Evolutionary conservation across 2,329 filamentous ascomycete species (phyloP).

Genomic region (Huntiella bhutanensis): DNA sequence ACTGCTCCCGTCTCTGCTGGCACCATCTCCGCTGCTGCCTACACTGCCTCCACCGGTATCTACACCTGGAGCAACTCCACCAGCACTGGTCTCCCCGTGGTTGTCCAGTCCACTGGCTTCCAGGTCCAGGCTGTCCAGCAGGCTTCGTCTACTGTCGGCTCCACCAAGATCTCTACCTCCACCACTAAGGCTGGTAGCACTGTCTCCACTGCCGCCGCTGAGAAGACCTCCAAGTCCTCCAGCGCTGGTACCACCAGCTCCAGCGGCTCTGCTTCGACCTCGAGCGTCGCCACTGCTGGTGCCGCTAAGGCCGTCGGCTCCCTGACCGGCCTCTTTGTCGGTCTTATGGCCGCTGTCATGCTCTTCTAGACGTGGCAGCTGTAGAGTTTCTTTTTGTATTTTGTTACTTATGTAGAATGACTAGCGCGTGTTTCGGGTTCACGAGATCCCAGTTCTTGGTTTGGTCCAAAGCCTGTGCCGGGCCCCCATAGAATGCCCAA

Average conservation of each 20-base stretch:
- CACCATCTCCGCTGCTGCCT: neutral
- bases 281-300: neutral
- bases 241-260: neutral
- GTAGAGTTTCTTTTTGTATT: neutral
- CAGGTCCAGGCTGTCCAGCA: too few relatives aligned
- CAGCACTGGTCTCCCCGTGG: too few relatives aligned
- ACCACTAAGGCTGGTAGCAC: neutral
- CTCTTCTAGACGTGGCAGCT: neutral
- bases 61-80: neutral
- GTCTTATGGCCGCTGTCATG: neutral
- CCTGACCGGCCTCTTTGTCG: neutral
- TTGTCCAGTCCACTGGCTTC: too few relatives aligned
- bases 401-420: neutral
- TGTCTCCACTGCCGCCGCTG: conserved; percentile 4
- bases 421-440: neutral
- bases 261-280: neutral
- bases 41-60: neutral
- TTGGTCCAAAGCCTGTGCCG: neutral
- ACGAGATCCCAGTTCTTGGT: neutral
- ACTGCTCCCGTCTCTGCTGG: neutral
- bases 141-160: too few relatives aligned
- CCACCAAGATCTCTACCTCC: neutral
- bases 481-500: neutral
- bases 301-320: neutral
- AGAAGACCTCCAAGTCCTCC: neutral